These are phyloP conservation scores for Salix udensis DNA, from an alignment of 345 rosid species.

Conservation along the genomic window DNA sequence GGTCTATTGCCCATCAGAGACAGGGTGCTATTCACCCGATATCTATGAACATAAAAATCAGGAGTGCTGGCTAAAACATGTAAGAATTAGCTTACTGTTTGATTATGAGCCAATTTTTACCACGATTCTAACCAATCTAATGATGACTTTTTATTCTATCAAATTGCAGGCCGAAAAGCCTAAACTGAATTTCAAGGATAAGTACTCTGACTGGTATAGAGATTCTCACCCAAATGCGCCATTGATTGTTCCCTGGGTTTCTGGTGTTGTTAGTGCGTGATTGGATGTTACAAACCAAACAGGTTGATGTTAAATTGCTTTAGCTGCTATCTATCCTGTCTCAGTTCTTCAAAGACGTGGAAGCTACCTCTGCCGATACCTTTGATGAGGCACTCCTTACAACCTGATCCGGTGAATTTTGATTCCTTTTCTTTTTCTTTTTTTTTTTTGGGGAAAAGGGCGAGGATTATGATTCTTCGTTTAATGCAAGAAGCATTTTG, in stretches of 20 bases:
- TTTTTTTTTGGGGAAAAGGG: conserved; percentile 2
- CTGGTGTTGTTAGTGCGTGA: conserved; percentile 66
- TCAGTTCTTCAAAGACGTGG: background rate
- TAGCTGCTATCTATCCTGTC: background rate
- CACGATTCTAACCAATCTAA: background rate
- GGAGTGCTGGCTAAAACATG: conserved; percentile 97
- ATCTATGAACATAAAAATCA: conserved; percentile 73
- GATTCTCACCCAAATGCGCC: conserved; percentile 81
- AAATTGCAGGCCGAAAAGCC: conserved; percentile 80
- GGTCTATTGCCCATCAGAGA: conserved; percentile 92
- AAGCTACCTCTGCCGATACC: conserved; percentile 4
- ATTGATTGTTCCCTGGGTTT: conserved; percentile 81
- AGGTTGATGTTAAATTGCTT: background rate
- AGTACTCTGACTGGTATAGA: conserved; percentile 71
- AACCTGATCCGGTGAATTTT: background rate
- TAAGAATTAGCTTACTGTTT: conserved; percentile 33
- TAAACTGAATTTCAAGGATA: conserved; percentile 64
- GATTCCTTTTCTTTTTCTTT: background rate
- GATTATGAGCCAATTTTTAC: background rate
- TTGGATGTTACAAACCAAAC: background rate
- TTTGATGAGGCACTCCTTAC: background rate
- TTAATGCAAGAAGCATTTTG: conserved; percentile 12
- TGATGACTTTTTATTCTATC: conserved; percentile 8
- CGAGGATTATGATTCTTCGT: background rate
- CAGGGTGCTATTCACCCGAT: conserved; percentile 88